These are phyloP conservation scores for Tripterygium wilfordii DNA, from an alignment of 177 flowering plant genomes.

Conservation along the genomic window DNA sequence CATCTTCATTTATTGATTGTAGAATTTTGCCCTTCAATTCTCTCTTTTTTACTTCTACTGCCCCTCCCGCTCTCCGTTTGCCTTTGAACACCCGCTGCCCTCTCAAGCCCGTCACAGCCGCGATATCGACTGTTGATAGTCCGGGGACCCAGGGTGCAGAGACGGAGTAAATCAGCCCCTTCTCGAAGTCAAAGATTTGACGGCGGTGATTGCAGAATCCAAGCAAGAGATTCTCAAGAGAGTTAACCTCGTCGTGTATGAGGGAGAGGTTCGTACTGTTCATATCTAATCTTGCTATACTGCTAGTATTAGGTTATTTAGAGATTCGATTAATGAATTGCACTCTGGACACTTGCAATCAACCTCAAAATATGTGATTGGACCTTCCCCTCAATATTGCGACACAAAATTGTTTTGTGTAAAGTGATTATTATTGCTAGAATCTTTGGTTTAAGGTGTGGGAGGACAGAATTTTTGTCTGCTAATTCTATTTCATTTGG, in stretches of 20 bases:
- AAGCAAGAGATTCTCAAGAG: constrained; percentile 68
- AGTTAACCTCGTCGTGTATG: constrained; percentile 54
- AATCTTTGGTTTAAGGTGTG: too few species aligned
- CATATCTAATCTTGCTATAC: too few species aligned
- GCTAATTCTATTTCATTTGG: too few species aligned
- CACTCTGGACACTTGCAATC: too few species aligned
- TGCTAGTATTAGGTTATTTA: too few species aligned
- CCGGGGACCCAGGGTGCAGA: constrained; percentile 11
- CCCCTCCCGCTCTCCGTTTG: constrained; percentile 5
- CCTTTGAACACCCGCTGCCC: constrained; percentile 2
- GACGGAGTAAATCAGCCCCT: constrained; percentile 30
- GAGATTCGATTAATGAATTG: too few species aligned
- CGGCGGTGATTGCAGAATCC: constrained; percentile 67
- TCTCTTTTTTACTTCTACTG: constrained; percentile 2
- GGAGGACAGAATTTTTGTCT: too few species aligned
- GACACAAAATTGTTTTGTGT: too few species aligned
- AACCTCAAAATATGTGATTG: too few species aligned
- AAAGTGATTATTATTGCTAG: too few species aligned
- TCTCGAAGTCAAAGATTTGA: constrained; percentile 75
- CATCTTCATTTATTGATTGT: constrained; percentile 1
- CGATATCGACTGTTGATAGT: constrained; percentile 32
- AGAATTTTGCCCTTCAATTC: constrained; percentile 7
- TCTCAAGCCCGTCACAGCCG: constrained; percentile 10
- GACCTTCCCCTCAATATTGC: too few species aligned
- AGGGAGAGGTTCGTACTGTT: constrained; percentile 68